phyloP scores from a whole-genome alignment of 345 rosid species.

The Chamaenerion angustifolium region DNA sequence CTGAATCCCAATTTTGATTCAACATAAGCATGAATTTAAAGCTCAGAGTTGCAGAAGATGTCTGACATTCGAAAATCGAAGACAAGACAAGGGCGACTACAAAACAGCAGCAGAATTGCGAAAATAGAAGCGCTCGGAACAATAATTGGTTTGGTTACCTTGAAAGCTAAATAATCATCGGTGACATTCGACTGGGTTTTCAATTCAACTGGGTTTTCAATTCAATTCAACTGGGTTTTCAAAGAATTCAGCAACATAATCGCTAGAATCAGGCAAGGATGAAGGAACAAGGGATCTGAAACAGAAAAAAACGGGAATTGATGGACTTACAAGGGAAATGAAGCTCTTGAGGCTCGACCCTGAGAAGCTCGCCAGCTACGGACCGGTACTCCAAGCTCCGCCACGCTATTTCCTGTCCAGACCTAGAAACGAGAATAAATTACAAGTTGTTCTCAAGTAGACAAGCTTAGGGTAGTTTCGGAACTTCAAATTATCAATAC shows the following conservation, averaged over 20 bases:
- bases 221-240: constrained; percentile 41
- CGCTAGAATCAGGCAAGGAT: constrained; percentile 7
- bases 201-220: too few relatives aligned
- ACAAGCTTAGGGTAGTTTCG: too few relatives aligned
- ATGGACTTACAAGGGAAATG: constrained; percentile 50
- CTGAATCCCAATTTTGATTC: constrained; percentile 16
- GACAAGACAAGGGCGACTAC: not conserved
- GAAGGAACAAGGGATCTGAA: constrained; percentile 1
- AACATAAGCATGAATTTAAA: too few relatives aligned
- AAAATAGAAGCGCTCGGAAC: too few relatives aligned
- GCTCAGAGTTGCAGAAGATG: too few relatives aligned
- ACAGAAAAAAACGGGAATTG: not conserved
- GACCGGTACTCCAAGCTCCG: too few relatives aligned
- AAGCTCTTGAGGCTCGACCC: constrained; percentile 63
- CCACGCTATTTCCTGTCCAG: too few relatives aligned
- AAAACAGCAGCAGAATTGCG: too few relatives aligned
- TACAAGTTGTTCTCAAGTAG: too few relatives aligned
- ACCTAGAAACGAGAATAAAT: too few relatives aligned
- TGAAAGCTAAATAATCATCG: constrained; percentile 60
- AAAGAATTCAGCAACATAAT: constrained; percentile 3
- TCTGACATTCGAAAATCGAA: too few relatives aligned
- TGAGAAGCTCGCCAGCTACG: constrained; percentile 52
- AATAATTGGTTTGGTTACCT: constrained; percentile 26
- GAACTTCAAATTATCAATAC: too few relatives aligned
- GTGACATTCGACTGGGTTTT: constrained; percentile 47